Base-by-base conservation (phyloP, 371 early-diverging fungal genomes). In the Apophysomyces trapeziformis region DNA sequence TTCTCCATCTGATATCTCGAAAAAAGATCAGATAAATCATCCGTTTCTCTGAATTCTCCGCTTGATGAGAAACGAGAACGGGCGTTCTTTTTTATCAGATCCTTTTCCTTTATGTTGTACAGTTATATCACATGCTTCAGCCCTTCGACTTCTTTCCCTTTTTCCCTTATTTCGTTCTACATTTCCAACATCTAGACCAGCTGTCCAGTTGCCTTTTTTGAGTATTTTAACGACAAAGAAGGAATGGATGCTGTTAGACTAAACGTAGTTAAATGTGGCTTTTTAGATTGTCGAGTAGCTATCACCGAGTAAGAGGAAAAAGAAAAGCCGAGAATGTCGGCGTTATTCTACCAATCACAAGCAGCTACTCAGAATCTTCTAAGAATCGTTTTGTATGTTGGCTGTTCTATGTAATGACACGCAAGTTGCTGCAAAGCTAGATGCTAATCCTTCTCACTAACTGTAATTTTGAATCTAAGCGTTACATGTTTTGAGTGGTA, bases 11-110 rank as follows among this genome's bases (percentile, higher is more conserved):
- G 46, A 45, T 45, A 12, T 45, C 1, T 7, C 46, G 13, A 6
- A 45, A 45, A 26, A 26, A 11, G 46, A 45, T 45, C 46, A 45
- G 46, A 45, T 45, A 45, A 45, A 45, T 45, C 46, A 18, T 45
- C n/a, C 16, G 46, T 45, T 45, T 45, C 13, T 43, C 12, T 18
- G 9, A 6, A 45, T 45, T 45, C 46, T 45, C 46, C 46, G 46
- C 46, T 45, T 7, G 13, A 45, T 26, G 32, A 3, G 32, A 13
- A 13, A 45, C 46, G 46, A 13, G 13, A 45, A 18, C 46, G n/a
- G 16, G 46, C 13, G 13, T 45, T 18, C 13, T 45, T 45, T 45
- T 45, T 45, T 45, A 45, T 45, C 46, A 45, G 46, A 45, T 45
- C 16, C 46, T 45, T 45, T 43, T 43, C 4, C 16, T 14, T 45